Percentiles rank a stretch among this genome's conserved stretches.
Evolutionary conservation across 2,329 filamentous ascomycete genomes (phyloP).

Genomic region (Byssoonygena ceratinophila): DNA sequence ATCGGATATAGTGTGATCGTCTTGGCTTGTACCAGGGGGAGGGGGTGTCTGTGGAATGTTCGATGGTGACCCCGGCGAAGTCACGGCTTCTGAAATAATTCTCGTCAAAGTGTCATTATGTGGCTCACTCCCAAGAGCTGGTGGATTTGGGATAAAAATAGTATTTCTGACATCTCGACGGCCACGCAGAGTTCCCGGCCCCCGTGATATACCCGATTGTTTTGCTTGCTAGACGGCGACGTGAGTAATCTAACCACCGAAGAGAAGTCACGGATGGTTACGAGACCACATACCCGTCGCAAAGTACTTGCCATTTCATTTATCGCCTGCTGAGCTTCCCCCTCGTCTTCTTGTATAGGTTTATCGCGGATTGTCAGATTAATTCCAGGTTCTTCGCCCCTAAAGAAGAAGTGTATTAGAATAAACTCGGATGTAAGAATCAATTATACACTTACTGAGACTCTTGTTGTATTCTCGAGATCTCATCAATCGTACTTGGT

Average conservation of each 20-base stretch:
- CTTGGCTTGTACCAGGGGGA: constrained; percentile 45
- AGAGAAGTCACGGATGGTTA: background rate
- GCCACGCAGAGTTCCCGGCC: constrained; percentile 68
- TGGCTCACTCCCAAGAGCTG: constrained; percentile 29
- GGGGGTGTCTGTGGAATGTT: constrained; percentile 29
- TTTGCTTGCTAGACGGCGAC: constrained; percentile 33
- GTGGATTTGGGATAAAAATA: constrained; percentile 57
- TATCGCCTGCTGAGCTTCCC: constrained; percentile 40
- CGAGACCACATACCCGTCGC: constrained; percentile 30
- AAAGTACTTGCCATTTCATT: constrained; percentile 42
- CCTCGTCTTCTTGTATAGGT: constrained; percentile 42
- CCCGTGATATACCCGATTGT: constrained; percentile 50
- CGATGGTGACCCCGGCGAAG: constrained; percentile 25
- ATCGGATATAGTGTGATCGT: constrained; percentile 65
- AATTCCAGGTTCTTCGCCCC: constrained; percentile 34
- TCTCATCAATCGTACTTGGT: constrained; percentile 36
- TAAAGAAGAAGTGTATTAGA: constrained; percentile 17
- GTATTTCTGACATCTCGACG: constrained; percentile 87
- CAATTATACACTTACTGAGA: constrained; percentile 26
- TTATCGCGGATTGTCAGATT: constrained; percentile 42
- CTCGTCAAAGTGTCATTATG: constrained; percentile 25
- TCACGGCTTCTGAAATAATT: constrained; percentile 20
- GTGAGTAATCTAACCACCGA: constrained; percentile 16
- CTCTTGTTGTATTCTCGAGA: constrained; percentile 37
- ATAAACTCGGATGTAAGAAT: constrained; percentile 16